Evolutionary conservation across 805 yeast genomes (phyloP).

Genomic region (Cyberlindnera veronae): DNA sequence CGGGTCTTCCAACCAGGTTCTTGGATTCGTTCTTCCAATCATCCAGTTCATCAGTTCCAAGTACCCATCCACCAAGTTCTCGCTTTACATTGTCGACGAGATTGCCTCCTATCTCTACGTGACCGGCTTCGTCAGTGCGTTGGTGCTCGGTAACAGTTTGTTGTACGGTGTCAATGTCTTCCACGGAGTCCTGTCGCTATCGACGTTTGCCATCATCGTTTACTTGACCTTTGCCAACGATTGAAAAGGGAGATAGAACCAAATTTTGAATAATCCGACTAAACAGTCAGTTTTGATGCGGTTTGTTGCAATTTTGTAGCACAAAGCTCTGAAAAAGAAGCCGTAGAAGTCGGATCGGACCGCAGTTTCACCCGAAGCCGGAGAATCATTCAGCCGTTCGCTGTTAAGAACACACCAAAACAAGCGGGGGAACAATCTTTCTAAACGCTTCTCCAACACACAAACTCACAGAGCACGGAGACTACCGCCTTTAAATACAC

Average conservation of each 20-base stretch:
- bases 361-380: neutral
- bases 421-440: neutral
- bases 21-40: slow-evolving; percentile 24
- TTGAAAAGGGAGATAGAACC: too few species aligned
- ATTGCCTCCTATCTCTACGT: slow-evolving; percentile 16
- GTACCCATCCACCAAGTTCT: slow-evolving; percentile 20
- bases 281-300: too few species aligned
- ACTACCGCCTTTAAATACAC: too few species aligned
- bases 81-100: slow-evolving; percentile 19
- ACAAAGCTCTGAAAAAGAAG: too few species aligned
- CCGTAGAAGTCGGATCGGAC: too few species aligned
- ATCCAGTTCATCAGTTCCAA: slow-evolving; percentile 23
- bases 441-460: neutral
- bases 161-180: slow-evolving; percentile 15
- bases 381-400: slow-evolving; percentile 12
- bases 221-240: slow-evolving; percentile 17
- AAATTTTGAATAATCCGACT: too few species aligned
- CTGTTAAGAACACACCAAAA: slow-evolving; percentile 11
- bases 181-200: slow-evolving; percentile 15
- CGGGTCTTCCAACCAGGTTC: slow-evolving; percentile 23
- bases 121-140: slow-evolving; percentile 11
- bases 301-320: too few species aligned
- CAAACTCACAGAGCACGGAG: neutral
- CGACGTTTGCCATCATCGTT: slow-evolving; percentile 16
- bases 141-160: slow-evolving; percentile 13